phyloP scores from a whole-genome alignment of 345 rosid species.

The Brassica juncea region DNA sequence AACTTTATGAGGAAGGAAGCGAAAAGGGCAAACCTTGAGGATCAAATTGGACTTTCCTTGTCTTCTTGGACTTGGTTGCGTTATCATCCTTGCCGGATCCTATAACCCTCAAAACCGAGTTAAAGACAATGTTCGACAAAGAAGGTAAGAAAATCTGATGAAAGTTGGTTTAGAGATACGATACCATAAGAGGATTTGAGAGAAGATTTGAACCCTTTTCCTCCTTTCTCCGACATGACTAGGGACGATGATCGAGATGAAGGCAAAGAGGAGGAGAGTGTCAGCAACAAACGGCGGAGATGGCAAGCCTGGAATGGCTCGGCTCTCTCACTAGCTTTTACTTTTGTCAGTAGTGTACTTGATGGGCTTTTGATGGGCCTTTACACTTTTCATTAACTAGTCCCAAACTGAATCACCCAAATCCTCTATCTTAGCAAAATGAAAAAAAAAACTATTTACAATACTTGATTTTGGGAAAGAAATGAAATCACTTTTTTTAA shows the following conservation, averaged over 20 bases:
- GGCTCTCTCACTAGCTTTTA: not conserved
- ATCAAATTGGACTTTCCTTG: slow-evolving; percentile 57
- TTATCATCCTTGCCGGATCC: slow-evolving; percentile 56
- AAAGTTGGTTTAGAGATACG: not conserved
- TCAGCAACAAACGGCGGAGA: not conserved
- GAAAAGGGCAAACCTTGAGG: slow-evolving; percentile 46
- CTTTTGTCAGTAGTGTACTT: not conserved
- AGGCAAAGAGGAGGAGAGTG: not conserved
- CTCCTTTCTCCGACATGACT: slow-evolving; percentile 70
- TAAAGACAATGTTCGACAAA: not conserved
- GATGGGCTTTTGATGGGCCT: slow-evolving; percentile 18
- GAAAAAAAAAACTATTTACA: no score
- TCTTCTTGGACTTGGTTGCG: slow-evolving; percentile 48
- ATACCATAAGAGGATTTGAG: slow-evolving; percentile 48
- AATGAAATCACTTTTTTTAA: no score
- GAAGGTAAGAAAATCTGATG: not conserved
- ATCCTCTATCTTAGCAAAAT: no score
- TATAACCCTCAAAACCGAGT: slow-evolving; percentile 21
- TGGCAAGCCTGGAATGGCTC: not conserved
- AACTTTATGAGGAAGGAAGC: slow-evolving; percentile 3
- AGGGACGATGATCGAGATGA: not conserved
- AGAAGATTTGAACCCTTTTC: slow-evolving; percentile 61
- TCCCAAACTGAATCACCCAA: slow-evolving; percentile 1
- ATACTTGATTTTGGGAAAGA: no score
- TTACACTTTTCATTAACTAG: not conserved